phyloP scores from a whole-genome alignment of 1,284 basidiomycete genomes.

The Lentinula novae-zelandiae region DNA sequence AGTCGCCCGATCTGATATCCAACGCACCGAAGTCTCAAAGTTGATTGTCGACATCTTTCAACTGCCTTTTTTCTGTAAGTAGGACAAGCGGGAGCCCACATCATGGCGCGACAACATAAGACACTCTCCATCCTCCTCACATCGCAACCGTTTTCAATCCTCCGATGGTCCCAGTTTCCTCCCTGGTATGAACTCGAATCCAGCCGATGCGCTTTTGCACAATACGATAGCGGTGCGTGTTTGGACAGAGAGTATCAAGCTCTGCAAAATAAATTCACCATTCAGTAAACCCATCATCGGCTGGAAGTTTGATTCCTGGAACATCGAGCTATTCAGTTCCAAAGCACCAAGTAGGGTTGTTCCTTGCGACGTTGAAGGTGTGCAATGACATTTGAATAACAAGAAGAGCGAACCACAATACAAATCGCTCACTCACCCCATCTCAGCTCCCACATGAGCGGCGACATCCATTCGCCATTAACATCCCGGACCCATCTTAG shows the following conservation, averaged over 20 bases:
- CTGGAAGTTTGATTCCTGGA: not conserved
- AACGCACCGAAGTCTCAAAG: too few species aligned
- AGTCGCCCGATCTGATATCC: too few species aligned
- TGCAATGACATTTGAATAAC: not conserved
- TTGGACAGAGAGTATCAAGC: slow-evolving; percentile 2
- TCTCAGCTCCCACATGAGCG: not conserved
- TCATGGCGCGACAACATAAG: too few species aligned
- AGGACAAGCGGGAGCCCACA: too few species aligned
- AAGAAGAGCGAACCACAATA: not conserved
- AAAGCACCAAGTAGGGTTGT: not conserved
- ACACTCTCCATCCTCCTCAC: too few species aligned
- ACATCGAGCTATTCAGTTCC: not conserved
- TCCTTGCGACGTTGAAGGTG: not conserved
- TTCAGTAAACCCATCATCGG: not conserved
- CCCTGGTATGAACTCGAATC: not conserved
- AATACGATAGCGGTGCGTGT: not conserved
- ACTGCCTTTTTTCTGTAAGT: too few species aligned
- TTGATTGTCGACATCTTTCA: too few species aligned
- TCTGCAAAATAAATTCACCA: not conserved
- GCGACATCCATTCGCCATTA: not conserved
- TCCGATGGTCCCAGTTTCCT: not conserved
- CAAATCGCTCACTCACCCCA: not conserved
- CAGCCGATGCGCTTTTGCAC: not conserved
- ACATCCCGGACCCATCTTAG: not conserved
- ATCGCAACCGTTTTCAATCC: too few species aligned